Evolutionary conservation across 106 monocot species (phyloP).

Genomic region (Acorus calamus): DNA sequence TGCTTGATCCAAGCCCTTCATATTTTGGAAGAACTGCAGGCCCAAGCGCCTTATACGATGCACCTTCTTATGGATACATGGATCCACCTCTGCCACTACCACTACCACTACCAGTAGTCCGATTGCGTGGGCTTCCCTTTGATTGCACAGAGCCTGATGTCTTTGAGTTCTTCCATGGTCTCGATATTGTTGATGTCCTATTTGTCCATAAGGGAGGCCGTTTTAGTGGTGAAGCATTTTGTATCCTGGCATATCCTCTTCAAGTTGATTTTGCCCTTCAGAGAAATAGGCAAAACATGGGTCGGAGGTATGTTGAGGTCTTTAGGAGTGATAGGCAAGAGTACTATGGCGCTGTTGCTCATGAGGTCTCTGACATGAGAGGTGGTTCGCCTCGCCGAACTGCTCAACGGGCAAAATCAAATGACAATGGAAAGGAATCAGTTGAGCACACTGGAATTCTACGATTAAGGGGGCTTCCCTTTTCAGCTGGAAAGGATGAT

Average conservation of each 20-base stretch:
- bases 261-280: conserved; percentile 49
- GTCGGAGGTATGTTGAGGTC: conserved; percentile 52
- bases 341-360: conserved; percentile 42
- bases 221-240: conserved; percentile 42
- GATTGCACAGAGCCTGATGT: conserved; percentile 41
- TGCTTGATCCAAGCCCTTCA: conserved; percentile 20
- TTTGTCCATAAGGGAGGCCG: conserved; percentile 38
- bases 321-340: conserved; percentile 42
- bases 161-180: conserved; percentile 29
- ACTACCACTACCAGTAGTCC: conserved; percentile 53
- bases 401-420: conserved; percentile 18
- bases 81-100: conserved; percentile 23
- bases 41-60: conserved; percentile 23
- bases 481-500: conserved; percentile 45
- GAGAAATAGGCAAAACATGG: conserved; percentile 53
- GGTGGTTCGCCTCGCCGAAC: conserved; percentile 13
- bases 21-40: conserved; percentile 18
- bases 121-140: conserved; percentile 63
- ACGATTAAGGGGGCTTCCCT: conserved; percentile 42
- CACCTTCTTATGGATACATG: conserved; percentile 24
- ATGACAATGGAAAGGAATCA: conserved; percentile 30
- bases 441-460: conserved; percentile 38
- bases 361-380: conserved; percentile 24
- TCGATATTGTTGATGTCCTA: conserved; percentile 40
- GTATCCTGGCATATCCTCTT: conserved; percentile 37